Percentiles rank a stretch among this genome's conserved stretches.
Evolutionary conservation across 192 early-diverging fungal genomes (phyloP).

Genomic region (Coemansia sp.): DNA sequence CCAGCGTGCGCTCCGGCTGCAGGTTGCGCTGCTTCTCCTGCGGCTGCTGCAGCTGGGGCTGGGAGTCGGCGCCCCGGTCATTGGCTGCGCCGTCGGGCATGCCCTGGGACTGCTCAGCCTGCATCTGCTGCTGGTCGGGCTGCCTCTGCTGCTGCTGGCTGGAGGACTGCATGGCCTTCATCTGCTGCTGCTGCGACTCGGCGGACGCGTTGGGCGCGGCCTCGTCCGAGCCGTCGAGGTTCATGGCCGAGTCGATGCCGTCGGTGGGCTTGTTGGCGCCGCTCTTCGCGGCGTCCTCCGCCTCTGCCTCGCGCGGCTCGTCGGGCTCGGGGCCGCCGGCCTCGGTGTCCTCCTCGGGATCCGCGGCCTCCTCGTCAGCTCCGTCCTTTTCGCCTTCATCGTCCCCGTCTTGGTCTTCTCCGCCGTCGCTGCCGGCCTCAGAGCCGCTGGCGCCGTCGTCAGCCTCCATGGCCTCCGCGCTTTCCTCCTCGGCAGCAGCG

Average conservation of each 20-base stretch:
- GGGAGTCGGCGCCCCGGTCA: neutral
- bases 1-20: conserved; percentile 86
- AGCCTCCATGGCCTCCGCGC: conserved; percentile 7
- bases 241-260: conserved; percentile 55
- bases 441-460: conserved; percentile 17
- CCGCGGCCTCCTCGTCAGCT: conserved; percentile 48
- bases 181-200: conserved; percentile 29
- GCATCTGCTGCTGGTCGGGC: conserved; percentile 6
- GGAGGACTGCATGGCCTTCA: conserved; percentile 27
- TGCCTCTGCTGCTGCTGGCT: conserved; percentile 35
- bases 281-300: conserved; percentile 37
- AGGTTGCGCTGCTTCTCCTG: conserved; percentile 52
- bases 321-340: conserved; percentile 16
- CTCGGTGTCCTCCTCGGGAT: conserved; percentile 18
- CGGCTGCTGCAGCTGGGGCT: conserved; percentile 4
- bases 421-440: conserved; percentile 21
- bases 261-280: conserved; percentile 55
- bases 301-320: conserved; percentile 25
- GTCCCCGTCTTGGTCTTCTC: conserved; percentile 17
- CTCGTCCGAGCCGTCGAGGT: conserved; percentile 53
- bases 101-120: conserved; percentile 7
- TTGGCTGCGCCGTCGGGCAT: conserved; percentile 3
- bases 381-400: conserved; percentile 36
- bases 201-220: conserved; percentile 22
- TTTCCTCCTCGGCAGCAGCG: conserved; percentile 28